Conservation (phyloP, 1,139 yeast species). For the Kodamaea sp. region DNA sequence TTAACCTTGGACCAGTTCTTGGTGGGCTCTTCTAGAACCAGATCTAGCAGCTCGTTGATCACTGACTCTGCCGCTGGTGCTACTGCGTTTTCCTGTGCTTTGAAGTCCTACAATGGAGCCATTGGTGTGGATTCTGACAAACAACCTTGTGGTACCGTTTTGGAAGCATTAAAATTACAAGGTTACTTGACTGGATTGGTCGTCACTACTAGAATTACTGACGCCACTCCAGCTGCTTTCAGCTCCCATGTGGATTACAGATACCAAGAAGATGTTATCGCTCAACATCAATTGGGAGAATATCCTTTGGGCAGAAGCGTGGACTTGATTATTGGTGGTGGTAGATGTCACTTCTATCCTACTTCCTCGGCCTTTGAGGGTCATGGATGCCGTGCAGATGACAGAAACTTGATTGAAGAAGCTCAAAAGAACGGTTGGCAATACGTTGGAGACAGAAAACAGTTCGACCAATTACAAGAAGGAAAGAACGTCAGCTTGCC, state of each 20-base stretch:
- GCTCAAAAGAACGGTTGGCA: slow-evolving; percentile 22
- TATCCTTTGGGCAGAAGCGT: slow-evolving; percentile 26
- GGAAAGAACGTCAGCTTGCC: slow-evolving; percentile 27
- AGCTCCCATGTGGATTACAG: slow-evolving; percentile 27
- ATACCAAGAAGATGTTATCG: slow-evolving; percentile 29
- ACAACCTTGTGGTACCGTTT: slow-evolving; percentile 27
- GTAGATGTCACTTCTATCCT: slow-evolving; percentile 28
- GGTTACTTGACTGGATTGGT: slow-evolving; percentile 30
- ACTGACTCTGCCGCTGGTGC: slow-evolving; percentile 35
- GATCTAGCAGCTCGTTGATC: slow-evolving; percentile 24
- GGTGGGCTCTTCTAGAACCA: slow-evolving; percentile 27
- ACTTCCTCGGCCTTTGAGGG: slow-evolving; percentile 11
- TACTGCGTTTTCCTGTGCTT: slow-evolving; percentile 28
- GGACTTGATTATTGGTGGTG: slow-evolving; percentile 32
- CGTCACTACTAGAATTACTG: slow-evolving; percentile 29
- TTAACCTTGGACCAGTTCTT: slow-evolving; percentile 23
- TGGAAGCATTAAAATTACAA: slow-evolving; percentile 28
- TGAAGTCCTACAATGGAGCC: slow-evolving; percentile 30
- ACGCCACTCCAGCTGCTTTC: slow-evolving; percentile 30
- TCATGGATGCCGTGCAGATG: slow-evolving; percentile 24
- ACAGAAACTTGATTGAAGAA: slow-evolving; percentile 25
- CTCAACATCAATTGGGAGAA: slow-evolving; percentile 30
- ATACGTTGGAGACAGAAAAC: slow-evolving; percentile 24
- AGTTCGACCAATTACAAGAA: slow-evolving; percentile 20
- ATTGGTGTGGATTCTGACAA: slow-evolving; percentile 26